These are phyloP conservation scores for Lentinula sp. DNA, from an alignment of 768 basidiomycete species.

Conservation along the genomic window DNA sequence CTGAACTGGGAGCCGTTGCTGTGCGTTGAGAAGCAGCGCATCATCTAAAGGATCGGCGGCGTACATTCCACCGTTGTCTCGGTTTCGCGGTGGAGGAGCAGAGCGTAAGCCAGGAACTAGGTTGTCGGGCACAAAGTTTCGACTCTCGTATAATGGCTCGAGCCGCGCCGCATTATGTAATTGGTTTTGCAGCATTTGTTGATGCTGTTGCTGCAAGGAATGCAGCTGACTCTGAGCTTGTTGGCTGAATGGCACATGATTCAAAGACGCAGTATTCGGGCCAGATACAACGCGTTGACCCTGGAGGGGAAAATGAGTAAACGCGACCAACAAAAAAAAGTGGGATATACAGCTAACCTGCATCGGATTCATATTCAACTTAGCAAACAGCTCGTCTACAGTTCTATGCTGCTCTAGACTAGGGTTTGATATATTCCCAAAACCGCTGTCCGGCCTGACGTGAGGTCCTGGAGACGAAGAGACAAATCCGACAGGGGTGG, in stretches of 20 bases:
- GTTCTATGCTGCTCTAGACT: slow-evolving; percentile 40
- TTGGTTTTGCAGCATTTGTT: slow-evolving; percentile 26
- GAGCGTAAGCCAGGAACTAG: slow-evolving; percentile 82
- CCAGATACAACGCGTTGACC: slow-evolving; percentile 24
- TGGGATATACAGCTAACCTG: slow-evolving; percentile 43
- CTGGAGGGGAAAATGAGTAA: slow-evolving; percentile 12
- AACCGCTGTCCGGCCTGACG: slow-evolving; percentile 4
- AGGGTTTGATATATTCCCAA: not conserved
- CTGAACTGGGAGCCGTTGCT: slow-evolving; percentile 40
- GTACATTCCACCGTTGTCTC: slow-evolving; percentile 49
- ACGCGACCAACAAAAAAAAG: not conserved
- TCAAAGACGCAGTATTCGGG: slow-evolving; percentile 15
- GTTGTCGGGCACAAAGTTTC: slow-evolving; percentile 77
- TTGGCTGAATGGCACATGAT: slow-evolving; percentile 25
- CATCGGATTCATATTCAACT: slow-evolving; percentile 63
- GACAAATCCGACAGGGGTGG: slow-evolving; percentile 29
- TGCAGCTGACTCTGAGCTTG: slow-evolving; percentile 32
- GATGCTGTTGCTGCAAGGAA: slow-evolving; percentile 27
- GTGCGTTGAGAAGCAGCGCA: slow-evolving; percentile 52
- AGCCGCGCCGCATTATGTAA: slow-evolving; percentile 36
- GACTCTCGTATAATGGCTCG: slow-evolving; percentile 68
- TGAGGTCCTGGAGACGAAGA: slow-evolving; percentile 41
- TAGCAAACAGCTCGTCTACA: slow-evolving; percentile 78
- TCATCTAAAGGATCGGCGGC: slow-evolving; percentile 59
- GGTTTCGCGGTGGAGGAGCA: slow-evolving; percentile 52